phyloP scores from a whole-genome alignment of 129 eudicot species.

The Ambrosia trifida region DNA sequence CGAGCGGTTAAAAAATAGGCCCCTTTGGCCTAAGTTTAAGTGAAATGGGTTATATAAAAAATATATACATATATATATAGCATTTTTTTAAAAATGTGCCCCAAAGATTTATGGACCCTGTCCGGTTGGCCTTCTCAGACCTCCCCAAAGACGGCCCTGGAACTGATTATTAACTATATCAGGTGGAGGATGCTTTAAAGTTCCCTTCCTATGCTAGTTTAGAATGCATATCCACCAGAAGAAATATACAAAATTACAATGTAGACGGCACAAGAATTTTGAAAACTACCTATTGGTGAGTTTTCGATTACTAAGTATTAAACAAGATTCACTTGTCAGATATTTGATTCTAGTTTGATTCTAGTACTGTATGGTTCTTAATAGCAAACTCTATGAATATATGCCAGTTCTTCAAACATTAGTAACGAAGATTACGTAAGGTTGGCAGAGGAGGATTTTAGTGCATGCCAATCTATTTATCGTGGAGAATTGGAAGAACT shows the following conservation, averaged over 20 bases:
- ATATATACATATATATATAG: too few species aligned
- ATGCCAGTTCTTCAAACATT: conserved; percentile 55
- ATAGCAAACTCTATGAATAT: not conserved
- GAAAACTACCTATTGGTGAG: conserved; percentile 68
- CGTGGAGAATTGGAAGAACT: conserved; percentile 57
- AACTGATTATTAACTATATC: too few species aligned
- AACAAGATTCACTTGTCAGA: not conserved
- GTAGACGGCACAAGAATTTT: conserved; percentile 45
- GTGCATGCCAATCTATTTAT: conserved; percentile 61
- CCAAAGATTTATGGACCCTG: too few species aligned
- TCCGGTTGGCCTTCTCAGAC: too few species aligned
- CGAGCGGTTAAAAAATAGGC: too few species aligned
- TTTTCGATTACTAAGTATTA: too few species aligned
- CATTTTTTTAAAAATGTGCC: too few species aligned
- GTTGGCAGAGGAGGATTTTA: conserved; percentile 73
- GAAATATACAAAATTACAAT: conserved; percentile 57
- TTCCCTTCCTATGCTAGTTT: conserved; percentile 52
- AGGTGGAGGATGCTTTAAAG: conserved; percentile 63
- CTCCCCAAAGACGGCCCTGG: too few species aligned
- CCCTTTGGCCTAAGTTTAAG: too few species aligned
- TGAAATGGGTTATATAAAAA: too few species aligned
- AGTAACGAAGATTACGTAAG: conserved; percentile 54
- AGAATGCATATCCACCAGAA: conserved; percentile 61
- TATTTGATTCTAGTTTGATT: not conserved
- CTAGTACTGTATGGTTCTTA: not conserved